phyloP scores from a whole-genome alignment of 371 early-diverging fungal genomes.

The Mortierella sp. region DNA sequence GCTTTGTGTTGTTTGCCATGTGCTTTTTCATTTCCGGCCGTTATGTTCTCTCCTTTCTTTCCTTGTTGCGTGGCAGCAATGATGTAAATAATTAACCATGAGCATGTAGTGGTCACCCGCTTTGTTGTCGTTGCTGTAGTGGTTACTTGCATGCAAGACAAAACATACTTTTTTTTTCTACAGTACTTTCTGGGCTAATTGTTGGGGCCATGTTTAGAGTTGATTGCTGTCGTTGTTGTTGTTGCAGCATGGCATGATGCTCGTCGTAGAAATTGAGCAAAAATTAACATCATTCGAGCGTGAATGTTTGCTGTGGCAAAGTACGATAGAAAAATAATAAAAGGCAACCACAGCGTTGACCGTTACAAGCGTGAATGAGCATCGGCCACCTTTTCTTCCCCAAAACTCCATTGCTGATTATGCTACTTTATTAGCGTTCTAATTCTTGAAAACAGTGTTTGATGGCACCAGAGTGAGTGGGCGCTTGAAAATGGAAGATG shows the following conservation, averaged over 20 bases:
- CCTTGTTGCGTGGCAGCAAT: neutral
- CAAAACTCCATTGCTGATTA: neutral
- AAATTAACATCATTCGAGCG: neutral
- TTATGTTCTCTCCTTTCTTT: neutral
- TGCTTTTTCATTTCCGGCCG: slow-evolving; percentile 22
- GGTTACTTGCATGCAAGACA: neutral
- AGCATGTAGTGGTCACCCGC: neutral
- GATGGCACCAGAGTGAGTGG: neutral
- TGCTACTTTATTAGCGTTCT: neutral
- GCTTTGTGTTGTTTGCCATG: slow-evolving; percentile 17
- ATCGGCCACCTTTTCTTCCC: neutral
- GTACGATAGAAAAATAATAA: neutral
- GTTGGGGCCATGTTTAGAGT: neutral
- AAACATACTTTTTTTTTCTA: neutral
- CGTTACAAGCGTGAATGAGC: neutral
- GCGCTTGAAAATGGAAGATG: neutral
- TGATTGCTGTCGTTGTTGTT: neutral
- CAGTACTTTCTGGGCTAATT: neutral
- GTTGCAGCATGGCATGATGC: neutral
- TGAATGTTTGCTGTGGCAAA: neutral
- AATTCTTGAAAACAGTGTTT: neutral
- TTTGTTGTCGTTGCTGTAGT: neutral
- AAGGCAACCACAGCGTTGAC: neutral
- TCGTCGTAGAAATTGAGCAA: neutral
- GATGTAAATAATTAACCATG: neutral